A percentile compares a stretch with the other conserved stretches of the same genome.
phyloP scores from a whole-genome alignment of 2,329 filamentous ascomycete genomes.

The Fusarium camptoceras region DNA sequence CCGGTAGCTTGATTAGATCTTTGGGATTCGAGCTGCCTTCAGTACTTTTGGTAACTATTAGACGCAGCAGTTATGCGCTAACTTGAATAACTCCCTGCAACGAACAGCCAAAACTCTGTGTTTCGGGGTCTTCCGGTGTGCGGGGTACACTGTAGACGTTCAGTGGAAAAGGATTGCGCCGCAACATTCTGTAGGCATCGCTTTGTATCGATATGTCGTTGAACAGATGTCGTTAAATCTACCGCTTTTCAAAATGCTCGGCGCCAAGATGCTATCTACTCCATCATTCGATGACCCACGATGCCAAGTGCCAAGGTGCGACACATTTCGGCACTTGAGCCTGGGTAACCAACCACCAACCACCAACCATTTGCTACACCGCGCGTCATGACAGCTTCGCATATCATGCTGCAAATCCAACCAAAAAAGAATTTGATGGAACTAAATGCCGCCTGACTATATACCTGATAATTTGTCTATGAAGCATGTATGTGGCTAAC shows the following conservation, averaged over 20 bases:
- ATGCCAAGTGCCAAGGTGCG: slow-evolving; percentile 1
- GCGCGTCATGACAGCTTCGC: not conserved
- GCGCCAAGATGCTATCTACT: not conserved
- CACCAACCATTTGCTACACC: not conserved
- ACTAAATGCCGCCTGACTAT: not conserved
- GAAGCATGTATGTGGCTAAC: too few species aligned
- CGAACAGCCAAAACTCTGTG: not conserved
- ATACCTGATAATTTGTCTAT: too few species aligned
- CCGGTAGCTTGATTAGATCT: not conserved
- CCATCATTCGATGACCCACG: not conserved
- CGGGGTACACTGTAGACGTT: not conserved
- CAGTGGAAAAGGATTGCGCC: not conserved
- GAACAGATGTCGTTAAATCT: not conserved
- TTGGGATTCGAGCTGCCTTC: not conserved
- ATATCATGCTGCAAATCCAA: not conserved
- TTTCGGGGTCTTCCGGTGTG: not conserved
- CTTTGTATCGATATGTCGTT: not conserved
- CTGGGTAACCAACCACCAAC: too few species aligned
- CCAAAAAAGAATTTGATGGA: not conserved
- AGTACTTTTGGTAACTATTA: not conserved
- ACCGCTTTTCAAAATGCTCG: not conserved
- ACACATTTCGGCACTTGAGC: not conserved
- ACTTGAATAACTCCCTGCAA: not conserved
- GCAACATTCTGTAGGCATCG: not conserved
- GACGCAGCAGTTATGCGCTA: not conserved